These are phyloP conservation scores for Ambrosia trifida DNA, from an alignment of 129 eudicot genomes.

Conservation along the genomic window DNA sequence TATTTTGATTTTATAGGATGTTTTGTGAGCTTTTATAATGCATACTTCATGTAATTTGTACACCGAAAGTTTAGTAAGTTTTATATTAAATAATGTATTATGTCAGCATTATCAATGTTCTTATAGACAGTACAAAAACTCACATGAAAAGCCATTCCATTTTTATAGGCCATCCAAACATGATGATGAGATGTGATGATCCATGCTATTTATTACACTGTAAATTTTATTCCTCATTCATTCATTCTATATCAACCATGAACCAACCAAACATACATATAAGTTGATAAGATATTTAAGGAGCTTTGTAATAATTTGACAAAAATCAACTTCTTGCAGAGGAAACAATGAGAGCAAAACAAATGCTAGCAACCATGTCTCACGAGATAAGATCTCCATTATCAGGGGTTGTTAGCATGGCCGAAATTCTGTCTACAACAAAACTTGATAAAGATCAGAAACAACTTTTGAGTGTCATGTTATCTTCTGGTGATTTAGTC, in stretches of 20 bases:
- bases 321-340: conserved; percentile 47
- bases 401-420: conserved; percentile 91
- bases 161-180: neutral
- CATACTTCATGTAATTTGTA: neutral
- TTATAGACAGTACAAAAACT: neutral
- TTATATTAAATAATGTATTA: neutral
- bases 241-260: conserved; percentile 6
- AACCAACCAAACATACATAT: neutral
- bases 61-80: neutral
- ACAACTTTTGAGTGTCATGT: conserved; percentile 73
- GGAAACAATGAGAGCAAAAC: conserved; percentile 99
- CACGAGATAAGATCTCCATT: conserved; percentile 96
- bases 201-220: neutral
- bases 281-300: neutral
- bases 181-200: neutral
- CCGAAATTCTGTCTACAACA: conserved; percentile 81
- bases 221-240: neutral
- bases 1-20: neutral
- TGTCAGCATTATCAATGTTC: neutral
- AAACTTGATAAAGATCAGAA: conserved; percentile 79
- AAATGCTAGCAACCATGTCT: conserved; percentile 98
- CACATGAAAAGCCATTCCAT: conserved; percentile 1
- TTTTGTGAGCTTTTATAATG: neutral
- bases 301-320: neutral
- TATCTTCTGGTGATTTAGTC: conserved; percentile 91